phyloP scores from a whole-genome alignment of 805 yeast genomes.

The Ogataea paraovalis region DNA sequence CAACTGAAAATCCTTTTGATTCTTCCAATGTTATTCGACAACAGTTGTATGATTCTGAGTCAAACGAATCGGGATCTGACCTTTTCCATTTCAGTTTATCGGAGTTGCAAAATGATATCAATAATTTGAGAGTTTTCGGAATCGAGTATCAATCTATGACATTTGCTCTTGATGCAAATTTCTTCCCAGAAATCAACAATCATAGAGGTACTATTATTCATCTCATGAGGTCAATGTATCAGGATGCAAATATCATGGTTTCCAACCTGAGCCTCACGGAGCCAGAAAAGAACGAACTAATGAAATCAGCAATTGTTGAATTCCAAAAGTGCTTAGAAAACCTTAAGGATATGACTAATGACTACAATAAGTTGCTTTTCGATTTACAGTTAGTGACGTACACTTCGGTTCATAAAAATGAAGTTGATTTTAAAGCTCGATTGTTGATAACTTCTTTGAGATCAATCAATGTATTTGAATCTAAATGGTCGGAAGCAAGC shows the following conservation, averaged over 20 bases:
- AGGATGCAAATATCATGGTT: not conserved
- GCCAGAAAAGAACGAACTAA: not conserved
- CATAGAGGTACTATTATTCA: not conserved
- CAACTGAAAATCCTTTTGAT: not conserved
- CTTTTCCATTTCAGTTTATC: not conserved
- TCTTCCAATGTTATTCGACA: not conserved
- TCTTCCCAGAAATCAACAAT: not conserved
- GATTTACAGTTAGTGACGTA: not conserved
- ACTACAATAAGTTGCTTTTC: not conserved
- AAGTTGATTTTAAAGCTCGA: not conserved
- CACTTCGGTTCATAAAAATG: not conserved
- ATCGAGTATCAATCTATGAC: slow-evolving; percentile 1
- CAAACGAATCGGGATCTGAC: not conserved
- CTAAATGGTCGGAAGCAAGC: not conserved
- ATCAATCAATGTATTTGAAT: not conserved
- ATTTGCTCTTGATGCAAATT: not conserved
- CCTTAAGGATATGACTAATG: not conserved
- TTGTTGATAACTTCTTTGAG: not conserved
- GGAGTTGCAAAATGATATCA: not conserved
- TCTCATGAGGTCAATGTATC: not conserved
- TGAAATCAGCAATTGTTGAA: not conserved
- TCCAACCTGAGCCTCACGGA: not conserved
- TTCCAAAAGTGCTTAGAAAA: not conserved
- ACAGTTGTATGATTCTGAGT: not conserved
- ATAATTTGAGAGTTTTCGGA: not conserved